Percentiles rank a stretch among this genome's conserved stretches.
These are phyloP conservation scores for Platanthera zijinensis DNA, from an alignment of 106 monocot species.

Conservation along the genomic window DNA sequence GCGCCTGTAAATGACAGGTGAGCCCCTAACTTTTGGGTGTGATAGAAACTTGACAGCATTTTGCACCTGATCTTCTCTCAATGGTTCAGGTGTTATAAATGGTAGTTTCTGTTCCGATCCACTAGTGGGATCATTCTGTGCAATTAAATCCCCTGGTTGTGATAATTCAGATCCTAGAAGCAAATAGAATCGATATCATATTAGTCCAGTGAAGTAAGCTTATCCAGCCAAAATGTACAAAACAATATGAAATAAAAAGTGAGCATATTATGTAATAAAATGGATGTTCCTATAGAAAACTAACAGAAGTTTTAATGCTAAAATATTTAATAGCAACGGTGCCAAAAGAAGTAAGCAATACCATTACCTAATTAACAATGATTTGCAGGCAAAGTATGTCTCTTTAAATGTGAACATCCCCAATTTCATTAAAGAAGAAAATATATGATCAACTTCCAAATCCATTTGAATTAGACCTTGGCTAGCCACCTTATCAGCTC, in stretches of 20 bases:
- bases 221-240: background rate
- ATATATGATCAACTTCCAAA: too few relatives aligned
- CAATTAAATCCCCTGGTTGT: constrained; percentile 16
- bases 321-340: background rate
- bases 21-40: constrained; percentile 88
- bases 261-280: background rate
- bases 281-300: background rate
- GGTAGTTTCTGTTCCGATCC: constrained; percentile 31
- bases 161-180: constrained; percentile 14
- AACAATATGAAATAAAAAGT: background rate
- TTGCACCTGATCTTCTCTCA: constrained; percentile 93
- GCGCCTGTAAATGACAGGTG: constrained; percentile 74
- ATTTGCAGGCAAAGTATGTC: background rate
- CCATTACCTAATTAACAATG: too few relatives aligned
- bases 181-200: background rate
- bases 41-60: constrained; percentile 95
- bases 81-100: constrained; percentile 36
- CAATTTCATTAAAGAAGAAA: too few relatives aligned
- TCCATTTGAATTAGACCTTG: too few relatives aligned
- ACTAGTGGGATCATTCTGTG: constrained; percentile 16
- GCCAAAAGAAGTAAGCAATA: too few relatives aligned
- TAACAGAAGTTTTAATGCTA: background rate
- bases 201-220: background rate
- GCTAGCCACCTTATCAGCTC: too few relatives aligned
- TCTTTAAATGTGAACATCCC: too few relatives aligned